Evolutionary conservation across 495 filamentous ascomycete species (phyloP), one percentile per base, ranked within the genome.

Genomic region (Daldinia bambusicola): DNA sequence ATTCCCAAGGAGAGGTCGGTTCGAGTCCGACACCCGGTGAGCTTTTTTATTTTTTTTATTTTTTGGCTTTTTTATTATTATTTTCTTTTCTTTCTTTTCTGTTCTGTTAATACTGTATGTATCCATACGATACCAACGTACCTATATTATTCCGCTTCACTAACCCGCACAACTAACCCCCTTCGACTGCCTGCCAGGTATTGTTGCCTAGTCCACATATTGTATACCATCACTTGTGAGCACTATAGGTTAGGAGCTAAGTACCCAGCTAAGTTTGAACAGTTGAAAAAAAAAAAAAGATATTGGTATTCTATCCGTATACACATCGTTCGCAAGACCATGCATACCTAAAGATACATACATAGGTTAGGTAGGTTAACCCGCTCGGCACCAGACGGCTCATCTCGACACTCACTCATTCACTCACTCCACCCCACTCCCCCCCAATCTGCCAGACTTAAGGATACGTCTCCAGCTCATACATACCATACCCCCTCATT

Each of bases 271-370:
- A 0, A 59, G 20, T 16, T 50, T 63, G 70, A 69, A 70, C 61
- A 22, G 38, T 50, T 38, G 63, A 41, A 64, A 66, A 63, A 66
- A n/a, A n/a, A n/a, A n/a, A n/a, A n/a, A n/a, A n/a, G n/a, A 66
- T 38, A 31, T 30, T 53, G 59, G 65, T 68, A 55, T 68, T 69
- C 66, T 74, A 72, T 70, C 73, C 74, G 69, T 77, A 74, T 75
- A 77, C 75, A 77, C 61, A 67, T 66, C 66, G 59, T 64, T 52
- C 59, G 32, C 55, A 53, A 37, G 60, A 32, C 53, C 59, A 72
- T 63, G 66, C 69, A 63, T 75, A 74, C n/a, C n/a, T n/a, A n/a
- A n/a, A 70, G 73, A 66, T 74, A 77, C 73, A 77, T 62, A 66
- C 63, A 48, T 10, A 4, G 3, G 26, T 1, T 26, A 26, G 1